These are phyloP conservation scores for Creolimax fragrantissima DNA, from an alignment of 78 protist species.

Conservation along the genomic window DNA sequence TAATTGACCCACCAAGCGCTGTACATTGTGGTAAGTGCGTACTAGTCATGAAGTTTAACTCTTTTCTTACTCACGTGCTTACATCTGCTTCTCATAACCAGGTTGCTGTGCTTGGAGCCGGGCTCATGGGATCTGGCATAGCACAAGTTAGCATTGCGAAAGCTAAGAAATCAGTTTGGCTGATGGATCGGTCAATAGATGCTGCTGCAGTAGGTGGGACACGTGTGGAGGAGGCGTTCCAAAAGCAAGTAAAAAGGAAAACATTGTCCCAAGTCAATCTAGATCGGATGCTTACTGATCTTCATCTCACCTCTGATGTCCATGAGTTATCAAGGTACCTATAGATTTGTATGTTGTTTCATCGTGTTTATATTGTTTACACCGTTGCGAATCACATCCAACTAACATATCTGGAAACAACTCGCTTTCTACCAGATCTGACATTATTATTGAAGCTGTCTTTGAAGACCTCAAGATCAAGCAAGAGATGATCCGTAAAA, in stretches of 20 bases:
- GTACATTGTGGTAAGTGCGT: no score
- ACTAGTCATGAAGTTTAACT: no score
- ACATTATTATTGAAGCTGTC: constrained; percentile 71
- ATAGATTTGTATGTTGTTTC: neutral
- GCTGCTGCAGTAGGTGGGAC: constrained; percentile 4
- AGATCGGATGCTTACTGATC: neutral
- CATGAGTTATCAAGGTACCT: neutral
- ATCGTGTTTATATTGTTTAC: no score
- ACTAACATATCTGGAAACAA: no score
- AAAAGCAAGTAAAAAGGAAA: neutral
- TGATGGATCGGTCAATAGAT: neutral
- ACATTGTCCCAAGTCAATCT: neutral
- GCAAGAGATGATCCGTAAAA: constrained; percentile 45
- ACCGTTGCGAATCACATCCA: no score
- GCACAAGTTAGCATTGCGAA: constrained; percentile 19
- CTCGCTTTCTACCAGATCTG: no score
- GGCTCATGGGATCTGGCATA: constrained; percentile 30
- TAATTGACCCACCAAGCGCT: no score
- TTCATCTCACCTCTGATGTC: neutral
- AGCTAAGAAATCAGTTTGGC: neutral
- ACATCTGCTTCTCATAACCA: no score
- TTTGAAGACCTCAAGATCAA: constrained; percentile 56
- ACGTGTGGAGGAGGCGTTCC: constrained; percentile 9
- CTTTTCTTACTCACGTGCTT: no score
- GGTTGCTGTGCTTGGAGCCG: constrained; percentile 22